These are phyloP conservation scores for Torrubiellomyces zombiae DNA, from an alignment of 2,329 filamentous ascomycete genomes.

Conservation along the genomic window DNA sequence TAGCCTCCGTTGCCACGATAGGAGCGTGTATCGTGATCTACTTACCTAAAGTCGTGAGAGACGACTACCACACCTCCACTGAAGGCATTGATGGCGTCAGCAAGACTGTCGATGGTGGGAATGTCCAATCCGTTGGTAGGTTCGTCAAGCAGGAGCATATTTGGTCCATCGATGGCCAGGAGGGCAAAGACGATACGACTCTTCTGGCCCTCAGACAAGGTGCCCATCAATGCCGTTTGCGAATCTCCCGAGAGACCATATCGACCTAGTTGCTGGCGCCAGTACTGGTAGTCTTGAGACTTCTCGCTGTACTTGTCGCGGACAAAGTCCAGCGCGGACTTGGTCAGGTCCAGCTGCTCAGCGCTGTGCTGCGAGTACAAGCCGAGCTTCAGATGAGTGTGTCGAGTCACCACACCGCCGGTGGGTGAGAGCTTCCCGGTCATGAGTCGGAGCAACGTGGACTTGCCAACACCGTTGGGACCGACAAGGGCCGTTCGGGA, in stretches of 20 bases:
- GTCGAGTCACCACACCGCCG: conserved; percentile 63
- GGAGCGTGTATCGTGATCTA: conserved; percentile 3
- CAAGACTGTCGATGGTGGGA: conserved; percentile 91
- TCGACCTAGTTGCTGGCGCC: conserved; percentile 89
- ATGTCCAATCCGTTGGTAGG: conserved; percentile 99
- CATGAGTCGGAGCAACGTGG: conserved; percentile 88
- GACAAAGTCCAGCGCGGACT: conserved; percentile 94
- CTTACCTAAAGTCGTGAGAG: conserved; percentile 95
- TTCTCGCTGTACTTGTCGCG: conserved; percentile 82
- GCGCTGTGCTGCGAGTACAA: conserved; percentile 97
- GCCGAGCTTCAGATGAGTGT: conserved; percentile 97
- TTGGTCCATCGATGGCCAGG: conserved; percentile 84
- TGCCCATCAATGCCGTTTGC: conserved; percentile 96
- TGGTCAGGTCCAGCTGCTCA: conserved; percentile 95
- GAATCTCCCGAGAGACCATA: conserved; percentile 88
- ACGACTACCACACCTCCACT: conserved; percentile 95
- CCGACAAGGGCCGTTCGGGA: conserved; percentile 92
- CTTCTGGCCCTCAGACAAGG: conserved; percentile 93
- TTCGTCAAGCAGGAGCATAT: conserved; percentile 96
- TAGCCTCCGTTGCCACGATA: conserved; percentile 5
- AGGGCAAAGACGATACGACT: conserved; percentile 95
- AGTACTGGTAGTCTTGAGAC: conserved; percentile 97
- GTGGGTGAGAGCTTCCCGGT: conserved; percentile 86
- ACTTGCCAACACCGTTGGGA: conserved; percentile 98
- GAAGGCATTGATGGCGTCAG: conserved; percentile 93